These are phyloP conservation scores for Yamadazyma nakazawae DNA, from an alignment of 805 yeast genomes.

Conservation along the genomic window DNA sequence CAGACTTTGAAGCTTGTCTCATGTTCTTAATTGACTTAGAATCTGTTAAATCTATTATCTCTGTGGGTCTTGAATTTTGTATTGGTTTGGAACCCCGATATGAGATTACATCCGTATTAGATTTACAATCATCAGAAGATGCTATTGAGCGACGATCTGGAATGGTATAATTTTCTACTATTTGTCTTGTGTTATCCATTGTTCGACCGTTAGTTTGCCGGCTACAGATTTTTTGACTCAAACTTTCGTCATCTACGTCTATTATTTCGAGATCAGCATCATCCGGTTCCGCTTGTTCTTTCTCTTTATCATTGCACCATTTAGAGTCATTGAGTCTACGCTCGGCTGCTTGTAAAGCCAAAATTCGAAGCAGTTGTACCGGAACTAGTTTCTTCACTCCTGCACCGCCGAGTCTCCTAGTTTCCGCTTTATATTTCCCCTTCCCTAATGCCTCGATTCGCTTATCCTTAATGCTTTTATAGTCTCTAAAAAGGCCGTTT, in stretches of 20 bases:
- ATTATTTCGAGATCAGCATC: slow-evolving; percentile 44
- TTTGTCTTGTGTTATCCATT: too few species aligned
- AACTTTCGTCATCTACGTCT: slow-evolving; percentile 16
- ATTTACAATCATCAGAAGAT: neutral
- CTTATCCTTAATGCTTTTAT: slow-evolving; percentile 28
- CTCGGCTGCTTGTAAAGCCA: slow-evolving; percentile 61
- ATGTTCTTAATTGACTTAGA: neutral
- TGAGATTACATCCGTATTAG: neutral
- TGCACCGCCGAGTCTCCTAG: slow-evolving; percentile 27
- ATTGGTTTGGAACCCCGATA: neutral
- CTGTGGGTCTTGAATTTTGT: neutral
- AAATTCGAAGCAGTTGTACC: slow-evolving; percentile 34
- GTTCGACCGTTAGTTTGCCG: neutral
- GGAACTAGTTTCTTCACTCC: neutral
- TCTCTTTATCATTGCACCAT: slow-evolving; percentile 37
- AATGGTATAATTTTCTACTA: too few species aligned
- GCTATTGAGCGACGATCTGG: neutral
- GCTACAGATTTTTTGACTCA: neutral
- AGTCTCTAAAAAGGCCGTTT: slow-evolving; percentile 12
- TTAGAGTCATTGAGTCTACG: slow-evolving; percentile 52
- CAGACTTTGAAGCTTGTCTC: neutral
- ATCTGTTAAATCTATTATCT: slow-evolving; percentile 1
- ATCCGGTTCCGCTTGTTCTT: slow-evolving; percentile 29
- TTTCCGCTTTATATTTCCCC: slow-evolving; percentile 40
- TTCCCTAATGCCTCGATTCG: slow-evolving; percentile 40